A percentile compares a stretch with the other conserved stretches of the same genome.
phyloP scores from a whole-genome alignment of 2,329 filamentous ascomycete species.

The Xylariaceae sp. region DNA sequence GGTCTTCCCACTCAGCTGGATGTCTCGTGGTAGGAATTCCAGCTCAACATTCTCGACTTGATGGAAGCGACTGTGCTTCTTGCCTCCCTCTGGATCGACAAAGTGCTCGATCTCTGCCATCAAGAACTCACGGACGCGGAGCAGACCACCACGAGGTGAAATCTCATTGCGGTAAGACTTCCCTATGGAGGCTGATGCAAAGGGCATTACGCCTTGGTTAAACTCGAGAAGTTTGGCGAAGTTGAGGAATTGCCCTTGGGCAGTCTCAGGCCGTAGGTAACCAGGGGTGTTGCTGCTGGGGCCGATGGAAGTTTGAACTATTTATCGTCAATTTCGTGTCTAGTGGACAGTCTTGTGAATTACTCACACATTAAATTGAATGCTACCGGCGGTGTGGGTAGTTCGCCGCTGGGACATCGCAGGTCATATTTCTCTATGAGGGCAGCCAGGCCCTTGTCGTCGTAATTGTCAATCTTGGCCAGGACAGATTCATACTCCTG shows the following conservation, averaged over 20 bases:
- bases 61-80: slow-evolving; percentile 88
- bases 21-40: slow-evolving; percentile 80
- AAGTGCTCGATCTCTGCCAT: slow-evolving; percentile 99
- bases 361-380: slow-evolving; percentile 98
- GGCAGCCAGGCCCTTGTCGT: slow-evolving; percentile 81
- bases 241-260: slow-evolving; percentile 97
- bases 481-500: slow-evolving; percentile 91
- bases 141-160: slow-evolving; percentile 85
- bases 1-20: slow-evolving; percentile 87
- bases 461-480: slow-evolving; percentile 94
- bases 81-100: slow-evolving; percentile 91
- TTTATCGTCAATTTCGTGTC: neutral
- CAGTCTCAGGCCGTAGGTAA: slow-evolving; percentile 91
- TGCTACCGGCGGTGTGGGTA: slow-evolving; percentile 79
- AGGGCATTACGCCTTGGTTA: slow-evolving; percentile 94
- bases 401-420: slow-evolving; percentile 80
- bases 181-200: slow-evolving; percentile 95
- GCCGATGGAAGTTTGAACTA: slow-evolving; percentile 78
- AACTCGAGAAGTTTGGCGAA: slow-evolving; percentile 96
- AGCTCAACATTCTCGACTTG: slow-evolving; percentile 86
- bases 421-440: slow-evolving; percentile 93
- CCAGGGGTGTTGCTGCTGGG: slow-evolving; percentile 86
- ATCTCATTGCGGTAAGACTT: slow-evolving; percentile 99
- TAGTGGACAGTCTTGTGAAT: neutral
- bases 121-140: slow-evolving; percentile 94